Evolutionary conservation across 2,329 filamentous ascomycete genomes (phyloP).

Genomic region (Pseudocercospora vitis): DNA sequence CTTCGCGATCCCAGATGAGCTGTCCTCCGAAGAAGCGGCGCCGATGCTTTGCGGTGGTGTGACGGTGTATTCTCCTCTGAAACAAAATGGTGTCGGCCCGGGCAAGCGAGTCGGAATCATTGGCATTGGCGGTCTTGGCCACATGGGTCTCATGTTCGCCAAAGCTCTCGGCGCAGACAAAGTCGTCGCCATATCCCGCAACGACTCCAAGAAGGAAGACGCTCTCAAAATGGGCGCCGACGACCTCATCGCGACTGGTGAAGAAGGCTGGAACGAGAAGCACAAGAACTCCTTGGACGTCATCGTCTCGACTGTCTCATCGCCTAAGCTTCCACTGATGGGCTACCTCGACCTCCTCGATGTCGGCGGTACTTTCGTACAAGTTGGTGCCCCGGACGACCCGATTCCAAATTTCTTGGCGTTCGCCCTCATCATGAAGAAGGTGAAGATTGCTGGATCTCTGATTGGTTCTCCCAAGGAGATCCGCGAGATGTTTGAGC

Average conservation of each 20-base stretch:
- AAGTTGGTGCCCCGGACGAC: conserved; percentile 65
- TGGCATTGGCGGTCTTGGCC: conserved; percentile 62
- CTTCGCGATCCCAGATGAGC: conserved; percentile 52
- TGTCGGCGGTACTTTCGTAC: conserved; percentile 62
- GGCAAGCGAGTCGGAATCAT: conserved; percentile 71
- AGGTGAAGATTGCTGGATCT: conserved; percentile 47
- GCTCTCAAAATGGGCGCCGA: conserved; percentile 63
- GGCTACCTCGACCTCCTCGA: conserved; percentile 63
- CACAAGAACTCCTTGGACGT: conserved; percentile 56
- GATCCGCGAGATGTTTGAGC: conserved; percentile 61
- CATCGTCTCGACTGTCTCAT: conserved; percentile 60
- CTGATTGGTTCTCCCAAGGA: conserved; percentile 56
- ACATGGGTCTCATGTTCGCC: conserved; percentile 70
- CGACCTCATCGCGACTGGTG: conserved; percentile 56
- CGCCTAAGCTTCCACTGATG: conserved; percentile 61
- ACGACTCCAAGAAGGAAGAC: conserved; percentile 58
- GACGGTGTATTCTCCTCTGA: conserved; percentile 69
- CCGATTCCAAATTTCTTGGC: conserved; percentile 55
- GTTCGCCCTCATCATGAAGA: conserved; percentile 59
- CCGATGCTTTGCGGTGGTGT: conserved; percentile 77
- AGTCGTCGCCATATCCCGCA: conserved; percentile 67
- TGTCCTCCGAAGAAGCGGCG: conserved; percentile 55
- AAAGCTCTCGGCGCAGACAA: conserved; percentile 68
- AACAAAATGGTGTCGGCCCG: conserved; percentile 65
- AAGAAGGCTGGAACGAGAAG: conserved; percentile 60